These are phyloP conservation scores for Pseudozyma flocculosa DNA, from an alignment of 1,284 basidiomycete species.

Conservation along the genomic window DNA sequence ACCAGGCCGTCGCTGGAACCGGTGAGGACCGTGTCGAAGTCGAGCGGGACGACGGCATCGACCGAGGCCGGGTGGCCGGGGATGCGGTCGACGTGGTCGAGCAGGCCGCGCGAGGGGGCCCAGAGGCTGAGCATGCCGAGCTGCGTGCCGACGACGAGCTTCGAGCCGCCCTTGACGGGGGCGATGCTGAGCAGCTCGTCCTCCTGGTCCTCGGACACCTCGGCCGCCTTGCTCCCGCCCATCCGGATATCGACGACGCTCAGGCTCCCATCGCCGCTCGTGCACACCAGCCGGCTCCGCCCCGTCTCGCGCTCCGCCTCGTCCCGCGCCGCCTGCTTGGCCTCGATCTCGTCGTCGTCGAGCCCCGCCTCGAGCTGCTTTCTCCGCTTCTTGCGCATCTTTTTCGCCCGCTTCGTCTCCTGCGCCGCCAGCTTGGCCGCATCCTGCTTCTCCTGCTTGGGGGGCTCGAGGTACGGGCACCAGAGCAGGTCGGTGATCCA, in stretches of 20 bases:
- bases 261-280: conserved; percentile 81
- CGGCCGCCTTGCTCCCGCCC: conserved; percentile 64
- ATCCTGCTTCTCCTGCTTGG: conserved; percentile 18
- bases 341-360: conserved; percentile 1
- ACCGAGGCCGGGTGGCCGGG: conserved; percentile 73
- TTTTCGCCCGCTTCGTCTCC: conserved; percentile 3
- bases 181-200: conserved; percentile 86
- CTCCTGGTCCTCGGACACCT: conserved; percentile 87
- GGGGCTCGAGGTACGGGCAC: conserved; percentile 48
- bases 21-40: conserved; percentile 71
- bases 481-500: conserved; percentile 92
- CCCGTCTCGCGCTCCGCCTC: conserved; percentile 5
- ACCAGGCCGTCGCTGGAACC: conserved; percentile 91
- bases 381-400: conserved; percentile 2
- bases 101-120: conserved; percentile 80
- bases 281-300: conserved; percentile 42
- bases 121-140: conserved; percentile 87
- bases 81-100: conserved; percentile 88
- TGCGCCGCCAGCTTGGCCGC: conserved; percentile 13
- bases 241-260: conserved; percentile 72
- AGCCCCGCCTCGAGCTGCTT: background rate
- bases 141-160: conserved; percentile 85
- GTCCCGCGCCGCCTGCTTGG: conserved; percentile 4
- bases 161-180: conserved; percentile 75
- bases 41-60: conserved; percentile 69